phyloP scores from a whole-genome alignment of 129 eudicot genomes.

The Arctium lappa region DNA sequence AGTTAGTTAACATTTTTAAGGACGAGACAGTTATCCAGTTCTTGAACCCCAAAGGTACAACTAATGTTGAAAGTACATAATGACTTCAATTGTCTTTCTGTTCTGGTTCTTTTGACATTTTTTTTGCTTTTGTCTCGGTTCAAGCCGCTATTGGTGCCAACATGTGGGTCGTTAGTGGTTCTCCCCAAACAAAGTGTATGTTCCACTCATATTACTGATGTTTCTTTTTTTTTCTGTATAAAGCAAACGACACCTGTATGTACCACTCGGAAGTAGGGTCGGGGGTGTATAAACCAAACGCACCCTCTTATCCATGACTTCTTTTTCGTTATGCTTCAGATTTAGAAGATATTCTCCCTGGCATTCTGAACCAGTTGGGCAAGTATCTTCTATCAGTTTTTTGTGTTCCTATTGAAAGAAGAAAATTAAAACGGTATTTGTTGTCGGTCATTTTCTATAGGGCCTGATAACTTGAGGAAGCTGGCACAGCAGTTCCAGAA shows the following conservation, averaged over 20 bases:
- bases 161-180: constrained; percentile 92
- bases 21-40: constrained; percentile 85
- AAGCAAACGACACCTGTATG: not conserved
- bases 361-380: constrained; percentile 22
- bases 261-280: too few species aligned
- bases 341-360: constrained; percentile 71
- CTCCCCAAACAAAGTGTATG: constrained; percentile 85
- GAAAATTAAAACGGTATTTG: not conserved
- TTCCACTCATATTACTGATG: too few species aligned
- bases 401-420: not conserved
- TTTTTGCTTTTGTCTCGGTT: constrained; percentile 42
- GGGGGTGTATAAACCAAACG: not conserved
- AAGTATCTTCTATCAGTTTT: not conserved
- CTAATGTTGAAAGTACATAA: not conserved
- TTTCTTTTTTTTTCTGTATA: not conserved
- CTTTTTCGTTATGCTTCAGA: constrained; percentile 33
- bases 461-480: constrained; percentile 68
- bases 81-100: not conserved
- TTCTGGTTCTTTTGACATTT: not conserved
- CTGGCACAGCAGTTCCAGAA: constrained; percentile 68
- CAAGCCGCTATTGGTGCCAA: constrained; percentile 93
- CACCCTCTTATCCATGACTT: not conserved
- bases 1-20: constrained; percentile 73
- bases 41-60: constrained; percentile 74
- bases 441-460: constrained; percentile 23